Evolutionary conservation across 768 basidiomycete species (phyloP), one percentile per base, ranked within the genome.

Genomic region (Chalciporus piperatus): DNA sequence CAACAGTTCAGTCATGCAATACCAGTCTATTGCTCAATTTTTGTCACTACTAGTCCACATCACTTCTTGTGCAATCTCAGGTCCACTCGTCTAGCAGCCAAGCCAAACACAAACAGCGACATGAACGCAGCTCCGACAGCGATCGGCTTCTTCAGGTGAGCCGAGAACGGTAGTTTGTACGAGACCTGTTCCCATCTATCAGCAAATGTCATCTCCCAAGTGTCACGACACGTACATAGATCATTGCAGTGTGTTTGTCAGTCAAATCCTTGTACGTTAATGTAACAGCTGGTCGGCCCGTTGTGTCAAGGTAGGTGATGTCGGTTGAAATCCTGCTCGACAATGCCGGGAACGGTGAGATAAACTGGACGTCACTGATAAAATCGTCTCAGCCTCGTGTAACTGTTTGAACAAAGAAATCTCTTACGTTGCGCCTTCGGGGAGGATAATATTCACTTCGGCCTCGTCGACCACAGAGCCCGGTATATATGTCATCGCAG

Each of bases 401-500:
- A 25, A 44, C 20, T 17, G 48, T 7, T 1, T 17, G 30, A 48
- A 46, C 23, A 27, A 77, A 47, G 17, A 25, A 46, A 46, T 41
- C 12, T 10, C 93, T 77, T 64, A 97, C 95, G 77, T 88, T 28
- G 95, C 94, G n/a, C 93, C 95, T 68, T 99, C 97, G 2, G 96
- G 96, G 22, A 99, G 69, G 56, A 95, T 80, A 55, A 98, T 79
- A 56, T 76, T 83, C 47, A 98, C 62, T 63, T 89, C 83, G 2
- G 85, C 92, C 16, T 91, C 76, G 58, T 94, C 79, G 25, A 96
- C 82, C 39, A 92, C 85, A 4, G 93, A 77, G 17, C 86, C 91
- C 30, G 86, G 82, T 55, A 96, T 76, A 10, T 80, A 73, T 0
- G 89, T 95, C 79, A 94, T 80, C 64, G 98, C 82, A 27, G 96